These are phyloP conservation scores for Talaromyces sp. DNA, from an alignment of 2,329 filamentous ascomycete genomes.

Conservation along the genomic window DNA sequence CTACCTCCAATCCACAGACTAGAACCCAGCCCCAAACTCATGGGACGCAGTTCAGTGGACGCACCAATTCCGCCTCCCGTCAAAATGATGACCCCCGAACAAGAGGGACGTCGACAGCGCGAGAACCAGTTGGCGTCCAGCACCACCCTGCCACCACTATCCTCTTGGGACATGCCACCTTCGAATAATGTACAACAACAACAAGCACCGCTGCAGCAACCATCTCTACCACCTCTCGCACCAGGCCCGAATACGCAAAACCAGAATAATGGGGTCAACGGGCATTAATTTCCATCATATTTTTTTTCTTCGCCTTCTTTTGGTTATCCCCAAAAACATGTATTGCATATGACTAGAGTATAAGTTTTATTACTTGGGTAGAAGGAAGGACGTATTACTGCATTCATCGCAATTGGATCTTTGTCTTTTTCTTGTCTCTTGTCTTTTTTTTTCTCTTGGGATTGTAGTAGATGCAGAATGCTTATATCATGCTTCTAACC, in stretches of 20 bases:
- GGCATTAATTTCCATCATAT: not conserved
- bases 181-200: conserved; percentile 12
- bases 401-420: not conserved
- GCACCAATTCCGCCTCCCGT: conserved; percentile 43
- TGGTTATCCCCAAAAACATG: conserved; percentile 3
- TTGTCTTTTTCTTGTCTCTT: not conserved
- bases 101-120: conserved; percentile 41
- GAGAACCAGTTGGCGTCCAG: conserved; percentile 34
- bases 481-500: not conserved
- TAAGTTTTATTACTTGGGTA: conserved; percentile 12
- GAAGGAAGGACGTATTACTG: conserved; percentile 8
- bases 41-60: conserved; percentile 44
- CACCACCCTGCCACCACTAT: conserved; percentile 10
- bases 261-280: not conserved
- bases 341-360: conserved; percentile 12
- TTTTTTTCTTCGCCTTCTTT: not conserved
- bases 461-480: not conserved
- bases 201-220: not conserved
- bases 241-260: conserved; percentile 5
- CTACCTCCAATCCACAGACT: conserved; percentile 43
- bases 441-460: not conserved
- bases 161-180: conserved; percentile 13
- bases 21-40: conserved; percentile 46
- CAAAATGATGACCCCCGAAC: conserved; percentile 46
- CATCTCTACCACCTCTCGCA: not conserved